Evolutionary conservation across 768 basidiomycete species (phyloP).

Genomic region (Boletus huronensis): DNA sequence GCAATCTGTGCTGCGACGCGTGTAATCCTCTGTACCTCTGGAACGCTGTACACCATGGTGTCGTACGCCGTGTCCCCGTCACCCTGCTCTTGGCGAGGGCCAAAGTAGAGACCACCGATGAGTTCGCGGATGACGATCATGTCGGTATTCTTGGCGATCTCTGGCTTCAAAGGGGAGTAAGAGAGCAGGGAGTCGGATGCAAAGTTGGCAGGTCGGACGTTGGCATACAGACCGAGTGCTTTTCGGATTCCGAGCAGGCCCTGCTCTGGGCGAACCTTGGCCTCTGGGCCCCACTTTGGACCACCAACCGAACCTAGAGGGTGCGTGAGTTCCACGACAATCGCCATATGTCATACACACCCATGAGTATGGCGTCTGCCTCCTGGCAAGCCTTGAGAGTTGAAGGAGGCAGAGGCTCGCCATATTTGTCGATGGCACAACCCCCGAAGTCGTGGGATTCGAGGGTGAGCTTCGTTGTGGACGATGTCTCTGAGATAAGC

Average conservation of each 20-base stretch:
- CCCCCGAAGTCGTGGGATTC: slow-evolving; percentile 85
- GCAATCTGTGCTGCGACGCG: slow-evolving; percentile 95
- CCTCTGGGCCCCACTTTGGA: slow-evolving; percentile 96
- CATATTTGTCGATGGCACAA: slow-evolving; percentile 82
- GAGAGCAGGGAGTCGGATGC: slow-evolving; percentile 86
- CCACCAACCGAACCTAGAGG: slow-evolving; percentile 90
- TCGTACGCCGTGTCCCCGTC: slow-evolving; percentile 79
- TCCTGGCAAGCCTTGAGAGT: slow-evolving; percentile 87
- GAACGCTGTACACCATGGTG: slow-evolving; percentile 87
- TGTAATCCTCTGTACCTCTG: slow-evolving; percentile 92
- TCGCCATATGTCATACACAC: slow-evolving; percentile 41
- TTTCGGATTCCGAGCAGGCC: slow-evolving; percentile 89
- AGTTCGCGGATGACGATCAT: slow-evolving; percentile 95
- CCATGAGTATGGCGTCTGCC: slow-evolving; percentile 95
- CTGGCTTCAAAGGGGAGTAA: slow-evolving; percentile 85
- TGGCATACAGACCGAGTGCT: slow-evolving; percentile 91
- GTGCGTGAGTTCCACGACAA: background rate
- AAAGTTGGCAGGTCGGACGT: slow-evolving; percentile 95
- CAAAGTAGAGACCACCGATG: slow-evolving; percentile 96
- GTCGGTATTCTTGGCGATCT: slow-evolving; percentile 78
- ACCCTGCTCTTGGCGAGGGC: slow-evolving; percentile 83
- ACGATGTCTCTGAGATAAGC: slow-evolving; percentile 56
- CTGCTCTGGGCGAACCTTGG: slow-evolving; percentile 86
- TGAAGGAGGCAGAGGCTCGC: slow-evolving; percentile 79
- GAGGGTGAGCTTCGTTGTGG: slow-evolving; percentile 69